Evolutionary conservation across 2,329 filamentous ascomycete species (phyloP), one percentile per base, ranked within the genome.

Genomic region (Hypoxylon sp.): DNA sequence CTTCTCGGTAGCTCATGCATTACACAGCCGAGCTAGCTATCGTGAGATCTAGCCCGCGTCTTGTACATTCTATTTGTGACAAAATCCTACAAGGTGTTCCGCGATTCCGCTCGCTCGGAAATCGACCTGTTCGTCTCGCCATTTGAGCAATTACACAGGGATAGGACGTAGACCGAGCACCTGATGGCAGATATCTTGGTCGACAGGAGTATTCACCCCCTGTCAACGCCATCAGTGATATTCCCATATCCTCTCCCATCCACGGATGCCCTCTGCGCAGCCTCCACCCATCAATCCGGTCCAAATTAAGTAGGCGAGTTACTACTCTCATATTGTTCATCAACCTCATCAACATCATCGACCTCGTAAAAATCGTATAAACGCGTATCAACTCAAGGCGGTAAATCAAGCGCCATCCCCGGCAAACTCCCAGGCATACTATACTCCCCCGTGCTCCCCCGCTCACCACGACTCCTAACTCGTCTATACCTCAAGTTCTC

Each of bases 371-470:
- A 48, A 35, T 27, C 35, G 15, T 1, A 5, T n/a, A n/a, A 42
- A 10, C 15, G 3, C n/a, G 4, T 8, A 0, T 3, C 37, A 10
- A 10, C n/a, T 77, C 74, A 76, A 48, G 70, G 68, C 56, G 71
- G 65, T 27, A 77, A 35, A 39, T 78, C 68, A 48, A 77, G 54
- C 19, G 76, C 76, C 54, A 82, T 74, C 11, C 79, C 80, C 0
- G 84, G 82, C 46, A 86, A 69, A 13, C 84, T 82, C 3, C 84
- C 83, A 0, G 85, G 83, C 79, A 86, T 86, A 31, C 80, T 78
- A 60, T 80, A 82, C 7, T 82, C 74, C 6, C 68, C 72, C 1
- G 68, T 67, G 24, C 65, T 51, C 76, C 66, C 81, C 75, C 21
- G 82, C 75, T 72, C 77, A 68, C 67, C 79, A 72, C 59, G 80